These are phyloP conservation scores for Avicennia marina DNA, from an alignment of 257 asterid species.

Conservation along the genomic window DNA sequence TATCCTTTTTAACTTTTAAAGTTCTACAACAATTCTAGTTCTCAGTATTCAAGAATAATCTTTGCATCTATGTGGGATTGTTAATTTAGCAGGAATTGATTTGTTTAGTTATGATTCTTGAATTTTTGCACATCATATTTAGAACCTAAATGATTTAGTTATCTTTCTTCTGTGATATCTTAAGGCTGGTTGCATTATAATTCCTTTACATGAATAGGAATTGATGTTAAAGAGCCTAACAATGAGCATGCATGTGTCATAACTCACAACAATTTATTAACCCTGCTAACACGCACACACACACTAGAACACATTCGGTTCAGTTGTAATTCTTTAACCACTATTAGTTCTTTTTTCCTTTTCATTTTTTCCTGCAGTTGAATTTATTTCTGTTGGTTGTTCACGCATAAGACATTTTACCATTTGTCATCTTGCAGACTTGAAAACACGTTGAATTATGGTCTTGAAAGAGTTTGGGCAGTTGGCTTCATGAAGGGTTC, in stretches of 20 bases:
- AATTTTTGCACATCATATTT: neutral
- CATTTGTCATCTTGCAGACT: slow-evolving; percentile 52
- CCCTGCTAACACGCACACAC: neutral
- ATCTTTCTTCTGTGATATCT: neutral
- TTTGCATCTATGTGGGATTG: neutral
- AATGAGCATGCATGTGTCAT: neutral
- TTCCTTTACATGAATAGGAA: slow-evolving; percentile 7
- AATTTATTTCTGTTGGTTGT: slow-evolving; percentile 1
- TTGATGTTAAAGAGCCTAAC: neutral
- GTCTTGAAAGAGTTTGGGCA: slow-evolving; percentile 99
- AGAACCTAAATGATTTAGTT: slow-evolving; percentile 2
- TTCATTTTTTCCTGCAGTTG: neutral
- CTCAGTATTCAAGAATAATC: neutral
- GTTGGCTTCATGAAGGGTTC: slow-evolving; percentile 92
- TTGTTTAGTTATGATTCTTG: neutral
- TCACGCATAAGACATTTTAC: slow-evolving; percentile 16
- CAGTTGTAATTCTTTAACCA: too few relatives aligned
- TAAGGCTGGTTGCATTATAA: neutral
- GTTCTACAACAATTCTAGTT: neutral
- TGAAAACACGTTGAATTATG: slow-evolving; percentile 96
- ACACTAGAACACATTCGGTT: too few relatives aligned
- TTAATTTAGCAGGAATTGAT: slow-evolving; percentile 2
- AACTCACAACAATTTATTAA: neutral
- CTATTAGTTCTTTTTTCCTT: too few relatives aligned
- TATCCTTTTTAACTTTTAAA: neutral